Conservation (phyloP, 176 grass and related monocot species). For the Echinochloa phyllopogon region DNA sequence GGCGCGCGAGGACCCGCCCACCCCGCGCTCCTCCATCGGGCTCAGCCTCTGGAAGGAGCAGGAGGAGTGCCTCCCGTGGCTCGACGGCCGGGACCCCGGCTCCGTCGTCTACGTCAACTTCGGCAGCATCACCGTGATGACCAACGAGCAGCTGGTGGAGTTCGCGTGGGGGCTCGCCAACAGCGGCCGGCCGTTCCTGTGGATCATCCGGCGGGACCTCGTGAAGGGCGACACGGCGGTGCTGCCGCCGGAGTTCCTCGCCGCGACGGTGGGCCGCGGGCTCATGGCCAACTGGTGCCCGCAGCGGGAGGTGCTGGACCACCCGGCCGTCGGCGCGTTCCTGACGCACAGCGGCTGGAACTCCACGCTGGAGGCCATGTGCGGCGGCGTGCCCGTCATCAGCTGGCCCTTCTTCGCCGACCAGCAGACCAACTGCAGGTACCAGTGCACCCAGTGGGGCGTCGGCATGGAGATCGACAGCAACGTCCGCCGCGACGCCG, state of each 20-base stretch:
- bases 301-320: slow-evolving; percentile 74
- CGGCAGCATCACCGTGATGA: slow-evolving; percentile 57
- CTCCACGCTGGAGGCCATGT: slow-evolving; percentile 71
- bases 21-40: slow-evolving; percentile 36
- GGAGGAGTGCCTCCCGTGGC: slow-evolving; percentile 58
- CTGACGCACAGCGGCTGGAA: slow-evolving; percentile 88
- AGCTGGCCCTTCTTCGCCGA: slow-evolving; percentile 92
- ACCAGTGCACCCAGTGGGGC: slow-evolving; percentile 70
- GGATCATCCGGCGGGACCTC: slow-evolving; percentile 77
- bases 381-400: slow-evolving; percentile 73
- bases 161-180: slow-evolving; percentile 89
- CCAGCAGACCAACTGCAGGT: slow-evolving; percentile 79
- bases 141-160: slow-evolving; percentile 59
- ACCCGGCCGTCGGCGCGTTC: slow-evolving; percentile 67
- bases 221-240: slow-evolving; percentile 62
- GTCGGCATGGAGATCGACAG: slow-evolving; percentile 82
- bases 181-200: slow-evolving; percentile 68
- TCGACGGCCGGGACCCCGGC: slow-evolving; percentile 41
- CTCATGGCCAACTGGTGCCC: slow-evolving; percentile 72
- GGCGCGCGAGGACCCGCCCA: slow-evolving; percentile 46
- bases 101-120: slow-evolving; percentile 73
- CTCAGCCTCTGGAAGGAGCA: slow-evolving; percentile 82
- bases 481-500: slow-evolving; percentile 65
- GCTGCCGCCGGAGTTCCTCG: slow-evolving; percentile 63
- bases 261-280: slow-evolving; percentile 55